Conservation (phyloP, 495 filamentous ascomycete genomes). For the Neurospora cerealis region DNA sequence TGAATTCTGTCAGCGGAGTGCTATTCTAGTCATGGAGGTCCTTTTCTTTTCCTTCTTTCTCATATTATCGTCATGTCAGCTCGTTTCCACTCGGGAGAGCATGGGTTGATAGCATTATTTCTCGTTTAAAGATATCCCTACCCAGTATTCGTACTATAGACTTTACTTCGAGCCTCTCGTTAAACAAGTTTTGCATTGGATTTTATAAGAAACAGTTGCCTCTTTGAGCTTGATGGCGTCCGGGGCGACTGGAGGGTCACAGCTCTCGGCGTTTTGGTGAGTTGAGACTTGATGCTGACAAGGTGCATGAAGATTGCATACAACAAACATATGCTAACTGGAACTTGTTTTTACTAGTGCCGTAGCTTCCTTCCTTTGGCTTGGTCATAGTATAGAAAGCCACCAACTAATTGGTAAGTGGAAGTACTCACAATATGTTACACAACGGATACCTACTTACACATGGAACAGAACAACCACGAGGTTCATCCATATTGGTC, state of each 20-base stretch:
- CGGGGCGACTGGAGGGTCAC: slow-evolving; percentile 26
- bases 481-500: slow-evolving; percentile 29
- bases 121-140: neutral
- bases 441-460: slow-evolving; percentile 1
- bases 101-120: neutral
- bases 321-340: neutral
- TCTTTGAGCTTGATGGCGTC: slow-evolving; percentile 3
- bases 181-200: neutral
- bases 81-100: neutral
- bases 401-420: slow-evolving; percentile 34
- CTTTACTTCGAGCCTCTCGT: neutral
- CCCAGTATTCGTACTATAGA: neutral
- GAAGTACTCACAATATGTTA: neutral
- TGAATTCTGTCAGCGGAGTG: neutral
- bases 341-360: slow-evolving; percentile 18
- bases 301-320: neutral
- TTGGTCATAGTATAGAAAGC: slow-evolving; percentile 31
- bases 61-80: neutral
- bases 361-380: slow-evolving; percentile 35
- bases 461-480: slow-evolving; percentile 28
- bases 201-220: neutral
- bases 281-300: neutral
- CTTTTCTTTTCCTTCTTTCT: neutral
- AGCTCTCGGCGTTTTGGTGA: slow-evolving; percentile 33
- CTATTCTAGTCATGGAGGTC: neutral